These are phyloP conservation scores for Yarrowia sp. DNA, from an alignment of 805 yeast species.

Conservation along the genomic window DNA sequence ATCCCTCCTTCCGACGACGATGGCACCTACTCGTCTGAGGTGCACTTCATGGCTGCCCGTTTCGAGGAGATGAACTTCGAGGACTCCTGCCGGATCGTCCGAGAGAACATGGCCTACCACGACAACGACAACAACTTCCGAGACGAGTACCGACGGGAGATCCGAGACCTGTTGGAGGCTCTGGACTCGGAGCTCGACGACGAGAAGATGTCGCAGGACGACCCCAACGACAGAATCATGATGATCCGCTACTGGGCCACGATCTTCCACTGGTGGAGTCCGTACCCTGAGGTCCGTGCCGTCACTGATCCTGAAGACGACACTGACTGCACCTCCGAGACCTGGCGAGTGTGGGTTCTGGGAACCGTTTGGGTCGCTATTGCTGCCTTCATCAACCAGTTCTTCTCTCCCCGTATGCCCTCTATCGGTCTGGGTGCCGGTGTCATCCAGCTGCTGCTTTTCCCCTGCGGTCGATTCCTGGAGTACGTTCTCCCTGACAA, in stretches of 20 bases:
- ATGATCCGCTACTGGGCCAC: constrained; percentile 13
- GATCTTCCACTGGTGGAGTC: constrained; percentile 45
- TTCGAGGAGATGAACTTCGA: constrained; percentile 40
- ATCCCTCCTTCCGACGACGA: constrained; percentile 18
- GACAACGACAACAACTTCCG: constrained; percentile 51
- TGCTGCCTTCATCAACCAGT: constrained; percentile 55
- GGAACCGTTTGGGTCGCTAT: constrained; percentile 47
- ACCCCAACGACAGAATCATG: constrained; percentile 1
- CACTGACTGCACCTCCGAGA: constrained; percentile 46
- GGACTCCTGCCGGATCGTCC: constrained; percentile 45
- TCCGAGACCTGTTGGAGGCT: constrained; percentile 5
- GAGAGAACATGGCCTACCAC: constrained; percentile 45
- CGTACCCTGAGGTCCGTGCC: constrained; percentile 60
- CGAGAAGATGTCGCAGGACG: neutral
- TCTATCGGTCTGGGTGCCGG: constrained; percentile 45
- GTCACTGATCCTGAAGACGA: constrained; percentile 54
- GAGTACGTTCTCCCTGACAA: constrained; percentile 46
- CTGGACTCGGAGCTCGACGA: neutral
- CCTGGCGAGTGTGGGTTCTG: constrained; percentile 47
- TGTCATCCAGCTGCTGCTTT: constrained; percentile 47
- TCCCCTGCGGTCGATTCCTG: constrained; percentile 55
- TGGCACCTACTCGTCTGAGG: constrained; percentile 26
- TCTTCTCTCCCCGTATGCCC: constrained; percentile 57
- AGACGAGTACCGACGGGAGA: constrained; percentile 21
- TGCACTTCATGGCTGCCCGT: constrained; percentile 45